phyloP scores from a whole-genome alignment of 371 early-diverging fungal species.

The Chytridiales sp. region DNA sequence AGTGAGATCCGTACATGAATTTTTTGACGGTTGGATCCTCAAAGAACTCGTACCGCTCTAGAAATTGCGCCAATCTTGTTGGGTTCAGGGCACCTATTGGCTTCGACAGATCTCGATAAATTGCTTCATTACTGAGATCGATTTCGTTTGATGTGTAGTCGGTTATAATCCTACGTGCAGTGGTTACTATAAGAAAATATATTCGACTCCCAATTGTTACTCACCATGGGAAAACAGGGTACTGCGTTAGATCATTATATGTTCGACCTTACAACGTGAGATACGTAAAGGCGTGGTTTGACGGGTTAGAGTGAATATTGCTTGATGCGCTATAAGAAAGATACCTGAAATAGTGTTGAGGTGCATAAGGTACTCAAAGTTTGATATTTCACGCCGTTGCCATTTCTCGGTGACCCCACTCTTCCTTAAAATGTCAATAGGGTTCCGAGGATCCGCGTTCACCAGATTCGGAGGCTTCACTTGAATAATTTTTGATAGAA shows the following conservation, averaged over 20 bases:
- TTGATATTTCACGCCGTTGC: conserved; percentile 73
- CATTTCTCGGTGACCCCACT: conserved; percentile 67
- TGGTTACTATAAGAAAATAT: background rate
- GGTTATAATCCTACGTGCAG: conserved; percentile 40
- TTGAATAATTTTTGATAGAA: conserved; percentile 48
- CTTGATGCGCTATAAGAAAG: background rate
- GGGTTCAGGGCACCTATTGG: conserved; percentile 84
- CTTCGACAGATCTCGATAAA: conserved; percentile 79
- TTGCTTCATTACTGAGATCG: conserved; percentile 66
- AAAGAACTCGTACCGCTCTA: conserved; percentile 69
- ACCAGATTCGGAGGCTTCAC: conserved; percentile 40
- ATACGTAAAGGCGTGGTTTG: no score
- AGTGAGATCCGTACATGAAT: conserved; percentile 91
- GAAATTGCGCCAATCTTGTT: conserved; percentile 53
- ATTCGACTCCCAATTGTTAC: background rate
- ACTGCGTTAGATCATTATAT: conserved; percentile 55
- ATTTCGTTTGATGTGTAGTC: conserved; percentile 60
- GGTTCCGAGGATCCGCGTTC: conserved; percentile 32
- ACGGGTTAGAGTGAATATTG: background rate
- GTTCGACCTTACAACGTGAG: conserved; percentile 45
- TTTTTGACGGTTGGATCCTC: conserved; percentile 69
- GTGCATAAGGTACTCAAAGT: conserved; percentile 80
- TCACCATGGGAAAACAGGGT: conserved; percentile 57
- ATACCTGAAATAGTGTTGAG: conserved; percentile 71
- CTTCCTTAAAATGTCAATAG: conserved; percentile 38